A percentile compares a stretch with the other conserved stretches of the same genome.
These are phyloP conservation scores for Acidiella bohemica DNA, from an alignment of 495 filamentous ascomycete species.

Conservation along the genomic window DNA sequence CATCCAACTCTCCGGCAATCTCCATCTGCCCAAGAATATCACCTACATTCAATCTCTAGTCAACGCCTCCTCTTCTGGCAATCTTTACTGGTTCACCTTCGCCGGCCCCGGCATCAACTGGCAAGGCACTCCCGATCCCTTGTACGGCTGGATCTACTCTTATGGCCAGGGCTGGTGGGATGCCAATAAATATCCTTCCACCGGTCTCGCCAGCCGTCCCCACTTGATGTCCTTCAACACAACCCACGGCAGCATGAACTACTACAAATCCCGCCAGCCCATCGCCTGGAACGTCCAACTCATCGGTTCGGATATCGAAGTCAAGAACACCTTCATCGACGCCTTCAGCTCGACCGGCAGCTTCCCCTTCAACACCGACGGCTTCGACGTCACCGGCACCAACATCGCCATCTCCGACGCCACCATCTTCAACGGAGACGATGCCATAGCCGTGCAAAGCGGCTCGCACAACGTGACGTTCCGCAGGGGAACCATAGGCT, in stretches of 20 bases:
- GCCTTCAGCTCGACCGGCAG: constrained; percentile 28
- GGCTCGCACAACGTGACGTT: constrained; percentile 32
- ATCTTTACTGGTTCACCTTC: constrained; percentile 28
- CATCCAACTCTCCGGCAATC: constrained; percentile 31
- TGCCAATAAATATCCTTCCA: constrained; percentile 29
- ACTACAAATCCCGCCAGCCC: constrained; percentile 33
- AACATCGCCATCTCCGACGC: constrained; percentile 30
- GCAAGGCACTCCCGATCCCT: constrained; percentile 24
- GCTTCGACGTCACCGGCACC: constrained; percentile 31
- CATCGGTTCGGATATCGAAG: constrained; percentile 27
- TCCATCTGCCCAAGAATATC: constrained; percentile 32
- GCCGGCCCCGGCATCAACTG: constrained; percentile 28
- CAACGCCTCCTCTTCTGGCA: constrained; percentile 15
- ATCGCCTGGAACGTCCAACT: constrained; percentile 35
- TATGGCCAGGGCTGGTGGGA: constrained; percentile 37
- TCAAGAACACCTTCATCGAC: constrained; percentile 32
- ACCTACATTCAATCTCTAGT: constrained; percentile 27
- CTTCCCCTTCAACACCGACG: constrained; percentile 37
- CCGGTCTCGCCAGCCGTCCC: constrained; percentile 28
- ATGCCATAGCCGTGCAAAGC: constrained; percentile 31
- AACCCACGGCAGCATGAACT: constrained; percentile 26
- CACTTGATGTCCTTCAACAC: constrained; percentile 32
- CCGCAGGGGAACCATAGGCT: constrained; percentile 35
- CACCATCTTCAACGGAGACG: constrained; percentile 34
- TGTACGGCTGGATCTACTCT: constrained; percentile 34